These are phyloP conservation scores for Phoma sp. DNA, from an alignment of 2,329 filamentous ascomycete genomes.

Conservation along the genomic window DNA sequence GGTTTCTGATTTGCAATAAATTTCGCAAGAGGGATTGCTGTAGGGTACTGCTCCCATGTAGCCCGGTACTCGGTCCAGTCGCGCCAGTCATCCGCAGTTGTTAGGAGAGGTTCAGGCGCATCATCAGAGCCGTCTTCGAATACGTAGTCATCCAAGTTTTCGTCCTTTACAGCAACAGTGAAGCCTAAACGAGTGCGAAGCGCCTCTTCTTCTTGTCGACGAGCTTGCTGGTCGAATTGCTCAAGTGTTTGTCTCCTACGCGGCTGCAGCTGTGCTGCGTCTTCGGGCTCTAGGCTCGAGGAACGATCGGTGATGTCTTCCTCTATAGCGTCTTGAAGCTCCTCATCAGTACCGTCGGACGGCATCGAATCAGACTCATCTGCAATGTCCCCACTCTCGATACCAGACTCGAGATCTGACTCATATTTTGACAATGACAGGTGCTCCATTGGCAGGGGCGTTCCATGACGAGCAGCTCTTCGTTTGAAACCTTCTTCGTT, in stretches of 20 bases:
- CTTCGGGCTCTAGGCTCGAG: slow-evolving; percentile 4
- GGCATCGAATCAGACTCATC: neutral
- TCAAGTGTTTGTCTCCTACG: slow-evolving; percentile 37
- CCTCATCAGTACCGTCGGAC: slow-evolving; percentile 4
- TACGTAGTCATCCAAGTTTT: slow-evolving; percentile 30
- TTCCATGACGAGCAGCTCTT: slow-evolving; percentile 33
- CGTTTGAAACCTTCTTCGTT: slow-evolving; percentile 22
- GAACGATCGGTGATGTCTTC: slow-evolving; percentile 10
- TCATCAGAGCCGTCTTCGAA: slow-evolving; percentile 20
- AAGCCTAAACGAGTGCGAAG: slow-evolving; percentile 54
- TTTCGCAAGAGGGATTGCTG: slow-evolving; percentile 20
- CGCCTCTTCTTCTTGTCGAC: slow-evolving; percentile 52
- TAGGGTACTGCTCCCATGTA: slow-evolving; percentile 55
- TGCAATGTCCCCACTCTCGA: neutral
- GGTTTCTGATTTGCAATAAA: slow-evolving; percentile 31
- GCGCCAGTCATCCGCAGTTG: slow-evolving; percentile 56
- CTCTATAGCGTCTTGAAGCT: neutral
- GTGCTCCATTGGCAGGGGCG: slow-evolving; percentile 33
- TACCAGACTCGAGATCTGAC: slow-evolving; percentile 19
- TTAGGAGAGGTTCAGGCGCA: slow-evolving; percentile 34
- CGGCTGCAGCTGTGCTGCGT: neutral
- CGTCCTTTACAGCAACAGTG: slow-evolving; percentile 20
- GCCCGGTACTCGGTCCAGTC: slow-evolving; percentile 53
- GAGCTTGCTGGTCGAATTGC: slow-evolving; percentile 54
- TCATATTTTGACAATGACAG: slow-evolving; percentile 22